Base-by-base conservation (phyloP, 139 green algal species). In the Raphidocelis subcapitata region DNA sequence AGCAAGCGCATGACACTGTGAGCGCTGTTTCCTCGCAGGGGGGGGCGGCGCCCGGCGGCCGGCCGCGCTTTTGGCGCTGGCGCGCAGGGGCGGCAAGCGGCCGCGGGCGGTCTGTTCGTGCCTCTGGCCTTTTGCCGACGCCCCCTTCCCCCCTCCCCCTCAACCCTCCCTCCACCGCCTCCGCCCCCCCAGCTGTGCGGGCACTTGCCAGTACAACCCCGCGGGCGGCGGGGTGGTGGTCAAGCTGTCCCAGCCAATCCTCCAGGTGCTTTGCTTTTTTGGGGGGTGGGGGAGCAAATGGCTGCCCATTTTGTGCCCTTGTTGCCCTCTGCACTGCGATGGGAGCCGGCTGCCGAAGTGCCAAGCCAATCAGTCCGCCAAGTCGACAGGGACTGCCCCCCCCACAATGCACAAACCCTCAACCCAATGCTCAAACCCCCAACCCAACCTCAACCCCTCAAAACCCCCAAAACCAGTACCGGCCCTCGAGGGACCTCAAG, bases 1-100 rank as follows among this genome's bases (percentile, higher is more conserved):
- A 88, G 66, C 23, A 67, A 44, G 3, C 72, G 89, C 2, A 97
- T 97, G 92, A 97, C 92, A 0, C 52, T 81, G 79, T 96, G 80
- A 73, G 76, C 37, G 35, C 12, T 15, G 23, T 28, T 71, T 65
- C 26, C 32, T 57, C 67, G 31, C 32, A 29, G 35, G 32, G 56
- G 5, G 8, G 35, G 23, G 41, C 52, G 32, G 10, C 65, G 63
- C 36, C 62, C 54, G 16, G 59, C 60, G 3, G 47, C 24, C 32
- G 79, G 69, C 52, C 24, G 59, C 56, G 14, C 3, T 28, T 35
- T 26, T 28, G 8, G 60, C 60, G 29, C 32, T 33, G 46, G 59
- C 59, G 3, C 24, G 16, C 24, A 65, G 59, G 14, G 12, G 15
- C 60, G 46, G 60, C 15, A 49, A 31, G 20, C 29, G 60, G 29